phyloP scores from a whole-genome alignment of 2,329 filamentous ascomycete genomes.

The Dothidotthia symphoricarpi region DNA sequence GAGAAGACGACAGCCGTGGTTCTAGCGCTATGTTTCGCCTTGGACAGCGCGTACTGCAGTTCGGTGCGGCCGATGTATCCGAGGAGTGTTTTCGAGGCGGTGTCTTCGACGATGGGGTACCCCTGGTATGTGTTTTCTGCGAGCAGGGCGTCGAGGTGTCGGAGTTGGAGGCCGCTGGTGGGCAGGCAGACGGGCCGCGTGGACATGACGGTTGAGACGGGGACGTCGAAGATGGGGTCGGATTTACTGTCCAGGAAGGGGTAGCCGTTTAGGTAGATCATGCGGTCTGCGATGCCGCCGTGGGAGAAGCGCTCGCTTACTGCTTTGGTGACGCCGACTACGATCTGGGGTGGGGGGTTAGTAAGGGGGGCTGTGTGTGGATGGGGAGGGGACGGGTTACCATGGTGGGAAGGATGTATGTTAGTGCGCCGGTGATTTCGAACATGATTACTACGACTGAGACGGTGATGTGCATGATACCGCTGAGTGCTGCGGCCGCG shows the following conservation, averaged over 20 bases:
- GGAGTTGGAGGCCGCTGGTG: slow-evolving; percentile 69
- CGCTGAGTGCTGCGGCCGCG: slow-evolving; percentile 84
- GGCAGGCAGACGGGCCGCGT: slow-evolving; percentile 72
- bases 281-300: slow-evolving; percentile 92
- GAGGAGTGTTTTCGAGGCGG: slow-evolving; percentile 67
- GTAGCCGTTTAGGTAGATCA: slow-evolving; percentile 99
- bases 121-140: slow-evolving; percentile 82
- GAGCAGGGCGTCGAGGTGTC: slow-evolving; percentile 74
- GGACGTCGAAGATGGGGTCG: slow-evolving; percentile 93
- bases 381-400: slow-evolving; percentile 38
- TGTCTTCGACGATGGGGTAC: slow-evolving; percentile 84
- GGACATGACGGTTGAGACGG: slow-evolving; percentile 88
- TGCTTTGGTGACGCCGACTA: slow-evolving; percentile 93
- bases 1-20: too few relatives aligned
- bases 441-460: slow-evolving; percentile 99
- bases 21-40: slow-evolving; percentile 46
- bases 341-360: slow-evolving; percentile 57
- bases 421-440: slow-evolving; percentile 92
- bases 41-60: slow-evolving; percentile 83
- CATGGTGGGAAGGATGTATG: slow-evolving; percentile 97
- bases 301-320: slow-evolving; percentile 90
- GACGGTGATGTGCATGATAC: slow-evolving; percentile 97
- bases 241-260: slow-evolving; percentile 97
- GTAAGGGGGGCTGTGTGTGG: neutral
- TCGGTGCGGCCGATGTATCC: slow-evolving; percentile 94